Percentiles rank a stretch among this genome's conserved stretches.
phyloP scores from a whole-genome alignment of 2,329 filamentous ascomycete genomes.

The Lasiodiplodia sp. region DNA sequence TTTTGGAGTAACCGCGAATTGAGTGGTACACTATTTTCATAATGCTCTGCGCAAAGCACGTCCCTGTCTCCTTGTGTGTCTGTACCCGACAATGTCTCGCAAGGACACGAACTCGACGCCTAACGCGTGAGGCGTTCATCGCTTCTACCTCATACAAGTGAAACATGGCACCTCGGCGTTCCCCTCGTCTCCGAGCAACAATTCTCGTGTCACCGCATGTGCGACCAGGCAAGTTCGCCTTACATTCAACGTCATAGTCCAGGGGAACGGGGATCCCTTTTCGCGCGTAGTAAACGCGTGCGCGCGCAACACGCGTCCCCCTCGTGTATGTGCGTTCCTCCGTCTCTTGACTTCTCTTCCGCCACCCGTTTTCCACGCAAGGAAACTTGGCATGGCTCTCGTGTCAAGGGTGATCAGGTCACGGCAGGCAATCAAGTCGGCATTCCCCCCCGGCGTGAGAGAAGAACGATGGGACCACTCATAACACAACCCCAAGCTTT shows the following conservation, averaged over 20 bases:
- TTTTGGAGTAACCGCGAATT: conserved; percentile 29
- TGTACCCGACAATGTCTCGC: not conserved
- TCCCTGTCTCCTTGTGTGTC: not conserved
- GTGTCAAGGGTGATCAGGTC: not conserved
- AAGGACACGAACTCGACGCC: conserved; percentile 4
- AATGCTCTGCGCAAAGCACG: not conserved
- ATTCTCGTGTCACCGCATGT: not conserved
- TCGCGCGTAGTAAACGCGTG: not conserved
- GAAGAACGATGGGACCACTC: no score
- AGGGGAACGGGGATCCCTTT: not conserved
- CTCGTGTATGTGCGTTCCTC: not conserved
- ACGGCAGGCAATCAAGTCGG: not conserved
- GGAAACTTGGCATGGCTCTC: not conserved
- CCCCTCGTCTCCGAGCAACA: not conserved
- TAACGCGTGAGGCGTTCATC: not conserved
- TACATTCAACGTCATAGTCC: not conserved
- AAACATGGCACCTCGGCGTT: not conserved
- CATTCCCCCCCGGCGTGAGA: no score
- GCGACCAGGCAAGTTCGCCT: not conserved
- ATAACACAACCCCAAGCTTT: no score
- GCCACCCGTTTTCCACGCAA: not conserved
- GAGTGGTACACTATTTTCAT: conserved; percentile 20
- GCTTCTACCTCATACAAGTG: not conserved
- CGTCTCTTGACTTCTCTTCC: not conserved
- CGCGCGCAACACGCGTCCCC: not conserved